Base-by-base conservation (phyloP, 192 early-diverging fungal genomes). In the Bifiguratus adelaidae region DNA sequence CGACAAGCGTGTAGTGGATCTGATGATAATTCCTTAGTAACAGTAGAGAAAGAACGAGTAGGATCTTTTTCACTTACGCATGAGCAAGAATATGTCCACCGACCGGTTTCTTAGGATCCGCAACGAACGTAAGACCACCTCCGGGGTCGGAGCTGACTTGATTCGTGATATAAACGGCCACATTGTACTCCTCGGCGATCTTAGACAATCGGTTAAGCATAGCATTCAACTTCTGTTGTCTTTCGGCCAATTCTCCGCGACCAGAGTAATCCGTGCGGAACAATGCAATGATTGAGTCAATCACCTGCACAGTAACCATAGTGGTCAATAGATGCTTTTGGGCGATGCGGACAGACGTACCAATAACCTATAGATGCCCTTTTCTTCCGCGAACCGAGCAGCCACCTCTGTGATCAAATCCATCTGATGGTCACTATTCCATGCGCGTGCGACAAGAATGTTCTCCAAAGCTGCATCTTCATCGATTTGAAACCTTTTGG, bases 61-160 rank as follows among this genome's bases (percentile, higher is more conserved):
- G 12, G 23, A 18, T 25, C 1, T 8, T 20, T 13, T 7, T 22
- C 1, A 35, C 47, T 41, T 47, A 55, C 53, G 60, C 53, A 37
- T 62, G 60, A 11, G 60, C 60, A 41, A 89, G 59, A 2, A 91
- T 71, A 45, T 89, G 84, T 1, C 89, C 82, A 22, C 82, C 83
- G 30, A 89, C 77, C 6, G 89, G 89, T 47, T 92, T 92, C 68
- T 90, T 89, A 35, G 89, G 87, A 48, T 92, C 89, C 12, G 82
- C 70, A 0, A 85, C 82, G 66, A 92, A 92, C 16, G 80, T 80
- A 64, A 88, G 64, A 0, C 59, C 67, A 32, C 60, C 60, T 24
- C 60, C 60, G 12, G 60, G 60, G 44, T 62, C 60, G 11, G 56
- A 36, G 15, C 37, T 53, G 12, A 75, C 71, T 53, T 83, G 81